Evolutionary conservation across 306 rosid genomes (phyloP).

Genomic region (Canavalia ensiformis): DNA sequence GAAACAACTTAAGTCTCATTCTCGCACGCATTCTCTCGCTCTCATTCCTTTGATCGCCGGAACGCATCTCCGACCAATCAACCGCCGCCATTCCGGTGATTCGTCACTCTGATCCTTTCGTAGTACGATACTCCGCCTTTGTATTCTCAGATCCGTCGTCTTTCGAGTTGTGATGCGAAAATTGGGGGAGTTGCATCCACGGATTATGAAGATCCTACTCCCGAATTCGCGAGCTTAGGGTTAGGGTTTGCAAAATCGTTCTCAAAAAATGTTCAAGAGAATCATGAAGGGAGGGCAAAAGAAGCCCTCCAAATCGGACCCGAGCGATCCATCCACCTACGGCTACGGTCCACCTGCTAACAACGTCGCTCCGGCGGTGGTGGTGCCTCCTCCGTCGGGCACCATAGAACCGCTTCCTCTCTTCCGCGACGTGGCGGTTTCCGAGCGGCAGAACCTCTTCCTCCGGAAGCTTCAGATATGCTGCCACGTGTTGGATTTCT

Average conservation of each 20-base stretch:
- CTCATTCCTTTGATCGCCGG: conserved; percentile 53
- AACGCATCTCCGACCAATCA: conserved; percentile 50
- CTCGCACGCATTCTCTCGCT: conserved; percentile 15
- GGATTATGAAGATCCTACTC: conserved; percentile 48
- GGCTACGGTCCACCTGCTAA: conserved; percentile 57
- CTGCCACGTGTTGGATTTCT: conserved; percentile 74
- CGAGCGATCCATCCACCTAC: conserved; percentile 59
- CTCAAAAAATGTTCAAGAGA: conserved; percentile 74
- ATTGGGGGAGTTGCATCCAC: conserved; percentile 15
- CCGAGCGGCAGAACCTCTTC: conserved; percentile 80
- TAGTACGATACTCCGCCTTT: conserved; percentile 34
- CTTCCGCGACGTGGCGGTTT: conserved; percentile 72
- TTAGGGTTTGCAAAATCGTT: conserved; percentile 61
- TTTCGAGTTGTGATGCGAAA: conserved; percentile 52
- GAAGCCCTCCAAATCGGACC: conserved; percentile 90
- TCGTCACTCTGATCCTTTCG: conserved; percentile 49
- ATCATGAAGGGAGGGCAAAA: conserved; percentile 87
- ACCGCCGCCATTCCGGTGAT: conserved; percentile 63
- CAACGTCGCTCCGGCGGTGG: conserved; percentile 46
- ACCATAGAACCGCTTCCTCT: conserved; percentile 72
- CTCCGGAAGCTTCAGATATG: conserved; percentile 79
- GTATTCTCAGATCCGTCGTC: conserved; percentile 54
- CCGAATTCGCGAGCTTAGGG: conserved; percentile 60
- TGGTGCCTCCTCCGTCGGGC: conserved; percentile 65
- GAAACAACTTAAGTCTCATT: conserved; percentile 12